Base-by-base conservation (phyloP, 2,329 filamentous ascomycete genomes). In the Verticillium nonalfalfae region DNA sequence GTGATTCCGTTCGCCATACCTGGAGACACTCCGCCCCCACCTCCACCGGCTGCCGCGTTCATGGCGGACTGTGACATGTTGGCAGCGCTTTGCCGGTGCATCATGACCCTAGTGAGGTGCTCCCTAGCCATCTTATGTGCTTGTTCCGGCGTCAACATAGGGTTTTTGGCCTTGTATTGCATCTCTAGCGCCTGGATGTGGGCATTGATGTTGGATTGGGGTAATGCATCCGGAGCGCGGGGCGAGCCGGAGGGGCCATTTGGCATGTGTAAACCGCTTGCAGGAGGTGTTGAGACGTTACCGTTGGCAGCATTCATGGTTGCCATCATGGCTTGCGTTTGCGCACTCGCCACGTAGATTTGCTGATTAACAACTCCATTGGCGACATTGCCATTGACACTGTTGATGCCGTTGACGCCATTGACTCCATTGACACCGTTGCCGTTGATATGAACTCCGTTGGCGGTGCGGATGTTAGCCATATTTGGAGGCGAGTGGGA, bases 281-380 rank as follows among this genome's bases (percentile, higher is more conserved):
- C 72, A 38, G 79, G 78, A 38, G 80, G 78, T 21, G 79, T 77
- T 3, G 75, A 75, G 67, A 80, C 73, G 9, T 76, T 75, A 18
- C 74, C 75, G 60, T 78, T 81, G 0, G 76, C 71, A 0, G 75
- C 72, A 59, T 75, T 79, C 66, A 80, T 83, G 6, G 76, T 76
- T 3, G 81, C 76, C 76, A 85, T 80, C 73, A 82, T 79, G 21
- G 78, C 78, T 61, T 84, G 81, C 2, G 80, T 78, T 61, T 84
- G 81, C 2, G 80, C 78, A 64, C 80, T 84, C 40, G 78, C 79
- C 62, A 84, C 71, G 62, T 81, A 85, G 60, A 72, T 79, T 66
- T 83, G 82, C 66, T 85, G 82, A 63, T 78, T 80, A 56, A 84
- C 69, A 56, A 84, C 69, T 39, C 76, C 74, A 64, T 77, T 80